Conservation (phyloP, 2,329 filamentous ascomycete species). For the Septoria petroselini region DNA sequence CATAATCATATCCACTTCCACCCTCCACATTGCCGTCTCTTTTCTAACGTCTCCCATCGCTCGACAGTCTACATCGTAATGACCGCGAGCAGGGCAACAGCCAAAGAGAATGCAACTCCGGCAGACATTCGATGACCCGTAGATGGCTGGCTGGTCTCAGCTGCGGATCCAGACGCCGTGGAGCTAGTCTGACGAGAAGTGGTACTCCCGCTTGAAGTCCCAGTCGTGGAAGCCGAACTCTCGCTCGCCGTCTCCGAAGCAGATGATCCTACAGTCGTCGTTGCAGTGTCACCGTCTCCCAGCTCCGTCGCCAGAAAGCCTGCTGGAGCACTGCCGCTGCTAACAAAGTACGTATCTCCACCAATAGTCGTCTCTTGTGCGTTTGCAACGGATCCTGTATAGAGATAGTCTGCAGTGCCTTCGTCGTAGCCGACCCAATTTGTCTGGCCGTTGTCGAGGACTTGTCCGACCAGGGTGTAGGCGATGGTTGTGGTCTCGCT, state of each 20-base stretch:
- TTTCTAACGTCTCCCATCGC: no score
- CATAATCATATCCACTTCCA: no score
- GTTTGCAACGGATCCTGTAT: slow-evolving; percentile 5
- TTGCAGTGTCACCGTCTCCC: neutral
- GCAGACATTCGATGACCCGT: slow-evolving; percentile 2
- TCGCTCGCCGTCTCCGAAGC: neutral
- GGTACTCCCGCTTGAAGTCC: neutral
- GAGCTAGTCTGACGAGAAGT: neutral
- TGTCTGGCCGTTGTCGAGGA: slow-evolving; percentile 52
- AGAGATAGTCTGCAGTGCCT: slow-evolving; percentile 29
- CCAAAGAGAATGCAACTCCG: slow-evolving; percentile 6
- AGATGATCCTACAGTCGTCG: neutral
- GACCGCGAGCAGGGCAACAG: slow-evolving; percentile 1
- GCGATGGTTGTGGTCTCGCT: slow-evolving; percentile 8
- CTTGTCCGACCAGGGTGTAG: slow-evolving; percentile 35
- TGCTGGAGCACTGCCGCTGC: slow-evolving; percentile 7
- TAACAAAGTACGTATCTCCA: slow-evolving; percentile 14
- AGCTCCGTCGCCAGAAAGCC: slow-evolving; percentile 7
- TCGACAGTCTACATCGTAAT: neutral
- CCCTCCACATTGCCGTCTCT: no score
- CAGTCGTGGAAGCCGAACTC: neutral
- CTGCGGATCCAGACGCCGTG: neutral
- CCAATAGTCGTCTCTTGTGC: slow-evolving; percentile 12
- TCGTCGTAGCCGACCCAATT: slow-evolving; percentile 38
- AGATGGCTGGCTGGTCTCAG: slow-evolving; percentile 3